These are phyloP conservation scores for Beauveria medogensis DNA, from an alignment of 2,329 filamentous ascomycete species.

Conservation along the genomic window DNA sequence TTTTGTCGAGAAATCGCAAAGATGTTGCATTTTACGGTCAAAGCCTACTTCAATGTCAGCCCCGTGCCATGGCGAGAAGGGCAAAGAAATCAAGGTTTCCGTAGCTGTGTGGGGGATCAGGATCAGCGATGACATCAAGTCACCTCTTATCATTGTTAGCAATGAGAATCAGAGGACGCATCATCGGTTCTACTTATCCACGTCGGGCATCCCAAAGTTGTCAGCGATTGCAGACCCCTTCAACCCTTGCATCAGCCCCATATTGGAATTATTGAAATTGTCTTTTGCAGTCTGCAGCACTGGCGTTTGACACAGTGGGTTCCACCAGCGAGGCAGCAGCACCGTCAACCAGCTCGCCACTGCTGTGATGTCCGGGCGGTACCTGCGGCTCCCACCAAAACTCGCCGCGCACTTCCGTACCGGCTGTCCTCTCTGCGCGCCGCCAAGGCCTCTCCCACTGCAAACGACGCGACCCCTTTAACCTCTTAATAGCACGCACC, in stretches of 20 bases:
- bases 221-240: neutral
- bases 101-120: neutral
- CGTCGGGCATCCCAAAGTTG: neutral
- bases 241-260: neutral
- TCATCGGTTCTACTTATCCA: neutral
- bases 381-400: neutral
- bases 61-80: neutral
- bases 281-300: neutral
- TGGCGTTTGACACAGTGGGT: neutral
- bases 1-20: neutral
- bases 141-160: neutral
- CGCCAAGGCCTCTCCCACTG: neutral
- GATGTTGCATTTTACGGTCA: neutral
- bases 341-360: neutral
- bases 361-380: neutral
- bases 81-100: conserved; percentile 1
- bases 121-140: neutral
- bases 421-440: neutral
- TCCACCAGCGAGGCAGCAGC: neutral
- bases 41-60: neutral
- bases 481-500: conserved; percentile 2
- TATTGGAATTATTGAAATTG: neutral
- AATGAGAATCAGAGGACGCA: neutral
- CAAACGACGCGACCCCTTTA: conserved; percentile 9
- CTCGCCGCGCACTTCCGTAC: neutral